Evolutionary conservation across 1,284 basidiomycete species (phyloP).

Genomic region (Ceratobasidium sp.): DNA sequence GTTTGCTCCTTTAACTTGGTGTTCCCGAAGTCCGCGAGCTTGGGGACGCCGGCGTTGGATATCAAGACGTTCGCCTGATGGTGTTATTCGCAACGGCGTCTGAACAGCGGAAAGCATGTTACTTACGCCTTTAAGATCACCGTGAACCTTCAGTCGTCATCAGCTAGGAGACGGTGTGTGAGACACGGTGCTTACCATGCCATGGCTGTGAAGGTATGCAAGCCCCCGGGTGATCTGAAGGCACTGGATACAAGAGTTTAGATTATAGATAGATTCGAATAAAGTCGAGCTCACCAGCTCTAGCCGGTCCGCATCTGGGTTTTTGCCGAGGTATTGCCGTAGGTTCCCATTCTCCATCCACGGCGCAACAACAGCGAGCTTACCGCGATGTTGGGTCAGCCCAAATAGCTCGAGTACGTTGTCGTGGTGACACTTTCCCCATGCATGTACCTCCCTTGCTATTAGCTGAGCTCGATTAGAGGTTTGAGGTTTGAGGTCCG

Average conservation of each 20-base stretch:
- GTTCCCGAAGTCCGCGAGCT: conserved; percentile 2
- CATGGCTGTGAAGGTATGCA: neutral
- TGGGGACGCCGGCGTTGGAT: neutral
- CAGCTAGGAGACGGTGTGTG: neutral
- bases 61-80: neutral
- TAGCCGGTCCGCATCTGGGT: neutral
- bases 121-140: neutral
- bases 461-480: neutral
- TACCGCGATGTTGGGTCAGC: neutral
- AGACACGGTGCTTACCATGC: neutral
- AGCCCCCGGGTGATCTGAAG: neutral
- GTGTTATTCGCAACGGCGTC: too few relatives aligned
- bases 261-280: neutral
- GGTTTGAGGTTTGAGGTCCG: neutral
- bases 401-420: conserved; percentile 1
- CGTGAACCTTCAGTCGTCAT: neutral
- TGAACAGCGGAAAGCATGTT: too few relatives aligned
- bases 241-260: neutral
- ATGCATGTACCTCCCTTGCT: neutral
- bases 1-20: neutral
- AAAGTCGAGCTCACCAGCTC: neutral
- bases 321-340: neutral
- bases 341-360: conserved; percentile 17
- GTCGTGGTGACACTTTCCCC: neutral
- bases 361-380: neutral